Evolutionary conservation across 805 yeast species (phyloP).

Genomic region (Limtongia smithiae): DNA sequence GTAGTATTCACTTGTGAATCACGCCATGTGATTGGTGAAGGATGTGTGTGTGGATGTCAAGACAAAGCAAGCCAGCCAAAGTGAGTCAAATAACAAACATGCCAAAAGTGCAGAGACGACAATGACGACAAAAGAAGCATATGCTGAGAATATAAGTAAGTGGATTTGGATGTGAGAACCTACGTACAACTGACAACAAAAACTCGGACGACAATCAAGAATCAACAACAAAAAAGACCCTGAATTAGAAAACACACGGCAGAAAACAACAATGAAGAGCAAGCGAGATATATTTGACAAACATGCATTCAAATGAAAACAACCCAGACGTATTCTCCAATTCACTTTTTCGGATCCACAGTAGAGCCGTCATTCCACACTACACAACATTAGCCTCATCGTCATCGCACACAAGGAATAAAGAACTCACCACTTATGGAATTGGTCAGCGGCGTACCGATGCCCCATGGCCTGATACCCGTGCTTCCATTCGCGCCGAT

Average conservation of each 20-base stretch:
- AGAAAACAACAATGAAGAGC: background rate
- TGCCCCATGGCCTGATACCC: too few relatives aligned
- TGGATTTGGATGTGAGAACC: background rate
- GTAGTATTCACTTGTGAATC: too few relatives aligned
- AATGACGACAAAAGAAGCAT: background rate
- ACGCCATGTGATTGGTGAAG: too few relatives aligned
- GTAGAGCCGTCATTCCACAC: constrained; percentile 3
- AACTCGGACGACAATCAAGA: background rate
- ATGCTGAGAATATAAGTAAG: background rate
- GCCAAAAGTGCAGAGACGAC: too few relatives aligned
- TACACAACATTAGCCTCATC: constrained; percentile 2
- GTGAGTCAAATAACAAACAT: too few relatives aligned
- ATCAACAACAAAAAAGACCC: constrained; percentile 8
- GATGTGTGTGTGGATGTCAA: too few relatives aligned
- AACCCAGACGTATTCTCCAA: background rate
- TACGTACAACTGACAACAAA: constrained; percentile 3
- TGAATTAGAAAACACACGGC: background rate
- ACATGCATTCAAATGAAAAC: background rate
- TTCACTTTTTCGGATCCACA: background rate
- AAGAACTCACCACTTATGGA: too few relatives aligned
- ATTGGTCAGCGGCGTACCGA: too few relatives aligned
- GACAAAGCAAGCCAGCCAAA: too few relatives aligned
- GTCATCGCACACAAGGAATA: background rate
- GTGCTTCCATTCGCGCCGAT: too few relatives aligned
- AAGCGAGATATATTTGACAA: background rate